These are phyloP conservation scores for Pseudogymnoascus sp. DNA, from an alignment of 2,329 filamentous ascomycete genomes.

Conservation along the genomic window DNA sequence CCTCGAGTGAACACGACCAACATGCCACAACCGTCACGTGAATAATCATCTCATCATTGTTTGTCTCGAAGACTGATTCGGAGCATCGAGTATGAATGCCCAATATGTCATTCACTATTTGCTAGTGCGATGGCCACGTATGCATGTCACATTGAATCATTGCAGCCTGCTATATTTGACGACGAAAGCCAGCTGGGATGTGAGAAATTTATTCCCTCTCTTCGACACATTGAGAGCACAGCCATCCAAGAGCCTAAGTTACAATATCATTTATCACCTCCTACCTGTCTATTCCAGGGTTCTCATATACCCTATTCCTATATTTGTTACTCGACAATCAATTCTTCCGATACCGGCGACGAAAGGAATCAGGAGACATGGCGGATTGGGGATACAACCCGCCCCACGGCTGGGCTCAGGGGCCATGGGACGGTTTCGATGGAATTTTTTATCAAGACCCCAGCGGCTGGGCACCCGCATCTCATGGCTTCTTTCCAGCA, in stretches of 20 bases:
- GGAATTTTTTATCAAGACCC: background rate
- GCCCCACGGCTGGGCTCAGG: conserved; percentile 22
- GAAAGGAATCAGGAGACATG: conserved; percentile 11
- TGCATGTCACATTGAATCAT: conserved; percentile 6
- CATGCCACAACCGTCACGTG: background rate
- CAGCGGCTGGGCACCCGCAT: background rate
- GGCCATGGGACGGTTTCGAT: conserved; percentile 14
- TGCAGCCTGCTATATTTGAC: conserved; percentile 3
- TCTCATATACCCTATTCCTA: background rate
- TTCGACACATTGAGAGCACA: background rate
- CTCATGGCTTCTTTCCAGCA: background rate
- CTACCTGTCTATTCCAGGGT: background rate
- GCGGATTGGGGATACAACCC: conserved; percentile 22
- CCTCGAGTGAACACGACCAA: background rate
- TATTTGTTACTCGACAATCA: background rate
- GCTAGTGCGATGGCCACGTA: conserved; percentile 3
- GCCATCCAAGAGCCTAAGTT: background rate
- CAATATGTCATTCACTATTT: conserved; percentile 7
- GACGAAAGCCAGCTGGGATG: background rate
- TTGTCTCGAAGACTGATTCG: background rate
- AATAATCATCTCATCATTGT: conserved; percentile 3
- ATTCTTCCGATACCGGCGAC: background rate
- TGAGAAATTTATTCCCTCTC: background rate
- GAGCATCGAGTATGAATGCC: background rate
- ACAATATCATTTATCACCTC: background rate